These are phyloP conservation scores for Microdochium nivale DNA, from an alignment of 2,329 filamentous ascomycete species.

Conservation along the genomic window DNA sequence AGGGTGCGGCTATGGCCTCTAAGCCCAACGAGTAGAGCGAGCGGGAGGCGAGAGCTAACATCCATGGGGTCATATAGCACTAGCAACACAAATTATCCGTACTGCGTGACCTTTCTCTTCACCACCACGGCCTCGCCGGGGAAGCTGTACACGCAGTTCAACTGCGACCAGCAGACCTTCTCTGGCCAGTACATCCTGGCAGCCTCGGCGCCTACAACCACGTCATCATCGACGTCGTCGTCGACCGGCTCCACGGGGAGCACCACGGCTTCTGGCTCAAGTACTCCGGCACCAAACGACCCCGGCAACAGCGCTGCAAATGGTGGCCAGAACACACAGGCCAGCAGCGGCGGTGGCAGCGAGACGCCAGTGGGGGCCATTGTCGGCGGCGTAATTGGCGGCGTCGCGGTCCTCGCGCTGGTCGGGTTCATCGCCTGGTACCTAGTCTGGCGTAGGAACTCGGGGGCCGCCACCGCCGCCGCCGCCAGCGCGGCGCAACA, in stretches of 20 bases:
- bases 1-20: neutral
- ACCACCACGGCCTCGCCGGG: conserved; percentile 10
- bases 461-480: neutral
- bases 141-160: conserved; percentile 15
- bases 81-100: conserved; percentile 5
- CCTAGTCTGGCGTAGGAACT: conserved; percentile 1
- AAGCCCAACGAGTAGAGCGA: no score
- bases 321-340: neutral
- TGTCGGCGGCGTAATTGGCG: conserved; percentile 10
- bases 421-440: conserved; percentile 5
- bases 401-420: conserved; percentile 7
- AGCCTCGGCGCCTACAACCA: conserved; percentile 3
- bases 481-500: neutral
- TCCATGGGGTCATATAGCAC: neutral
- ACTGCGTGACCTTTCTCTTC: conserved; percentile 12
- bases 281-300: neutral
- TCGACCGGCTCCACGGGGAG: neutral
- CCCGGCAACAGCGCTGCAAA: neutral
- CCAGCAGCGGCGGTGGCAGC: neutral
- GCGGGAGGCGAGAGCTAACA: neutral
- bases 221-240: neutral
- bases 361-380: conserved; percentile 4
- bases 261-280: neutral
- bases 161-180: conserved; percentile 8
- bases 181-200: conserved; percentile 6